phyloP scores from a whole-genome alignment of 352 stramenopile species.

The Globisporangium spinosum region DNA sequence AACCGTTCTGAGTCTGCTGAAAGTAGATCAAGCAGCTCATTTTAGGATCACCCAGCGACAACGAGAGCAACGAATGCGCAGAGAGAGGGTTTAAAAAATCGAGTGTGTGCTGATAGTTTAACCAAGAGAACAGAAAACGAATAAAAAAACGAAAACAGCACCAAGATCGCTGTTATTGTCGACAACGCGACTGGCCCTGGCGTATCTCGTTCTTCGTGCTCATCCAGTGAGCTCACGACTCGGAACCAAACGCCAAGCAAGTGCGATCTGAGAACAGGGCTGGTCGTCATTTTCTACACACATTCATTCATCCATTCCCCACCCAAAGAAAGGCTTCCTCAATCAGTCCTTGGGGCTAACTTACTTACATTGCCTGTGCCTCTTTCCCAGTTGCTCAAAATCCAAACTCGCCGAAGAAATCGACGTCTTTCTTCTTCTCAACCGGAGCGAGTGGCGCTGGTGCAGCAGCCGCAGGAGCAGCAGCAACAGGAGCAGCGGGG shows the following conservation, averaged over 20 bases:
- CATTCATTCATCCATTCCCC: not conserved
- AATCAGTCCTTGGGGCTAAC: slow-evolving; percentile 7
- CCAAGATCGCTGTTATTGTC: slow-evolving; percentile 11
- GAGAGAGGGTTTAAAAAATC: slow-evolving; percentile 1
- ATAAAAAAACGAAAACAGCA: slow-evolving; percentile 10
- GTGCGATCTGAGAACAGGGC: not conserved
- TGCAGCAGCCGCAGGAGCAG: slow-evolving; percentile 22
- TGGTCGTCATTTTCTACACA: not conserved
- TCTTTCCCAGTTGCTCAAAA: slow-evolving; percentile 35
- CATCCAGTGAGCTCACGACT: not conserved
- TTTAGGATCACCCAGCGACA: not conserved
- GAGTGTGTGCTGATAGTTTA: slow-evolving; percentile 13
- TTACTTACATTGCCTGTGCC: not conserved
- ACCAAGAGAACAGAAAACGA: slow-evolving; percentile 1
- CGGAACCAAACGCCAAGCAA: not conserved
- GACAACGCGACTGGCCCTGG: not conserved
- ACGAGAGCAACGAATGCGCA: not conserved
- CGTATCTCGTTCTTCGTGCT: not conserved
- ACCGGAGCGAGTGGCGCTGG: slow-evolving; percentile 24
- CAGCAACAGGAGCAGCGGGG: not conserved
- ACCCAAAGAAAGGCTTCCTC: not conserved
- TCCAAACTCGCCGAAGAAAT: slow-evolving; percentile 84
- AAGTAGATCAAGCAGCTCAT: slow-evolving; percentile 3
- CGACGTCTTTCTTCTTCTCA: slow-evolving; percentile 74
- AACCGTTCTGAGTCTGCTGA: not conserved